Evolutionary conservation across 1,284 basidiomycete genomes (phyloP).

Genomic region (Crepidotus sp.): DNA sequence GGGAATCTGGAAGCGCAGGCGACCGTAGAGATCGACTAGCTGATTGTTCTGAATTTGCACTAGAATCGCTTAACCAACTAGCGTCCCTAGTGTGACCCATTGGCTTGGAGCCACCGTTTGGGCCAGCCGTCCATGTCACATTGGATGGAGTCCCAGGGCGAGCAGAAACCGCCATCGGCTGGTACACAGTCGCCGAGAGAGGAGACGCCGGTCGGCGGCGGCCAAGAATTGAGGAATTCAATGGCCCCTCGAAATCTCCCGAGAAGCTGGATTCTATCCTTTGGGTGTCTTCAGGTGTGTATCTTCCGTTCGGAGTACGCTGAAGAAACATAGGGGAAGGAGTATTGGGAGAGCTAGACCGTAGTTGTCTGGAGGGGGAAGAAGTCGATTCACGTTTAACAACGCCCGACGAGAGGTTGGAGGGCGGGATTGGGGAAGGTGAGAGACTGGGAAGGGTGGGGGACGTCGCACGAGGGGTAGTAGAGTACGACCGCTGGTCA

Average conservation of each 20-base stretch:
- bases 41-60: constrained; percentile 25
- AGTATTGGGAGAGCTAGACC: constrained; percentile 33
- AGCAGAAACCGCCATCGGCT: constrained; percentile 49
- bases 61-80: constrained; percentile 45
- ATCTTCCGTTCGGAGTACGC: constrained; percentile 51
- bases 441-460: constrained; percentile 30
- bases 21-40: constrained; percentile 41
- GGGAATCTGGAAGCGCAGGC: constrained; percentile 52
- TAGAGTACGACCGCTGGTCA: constrained; percentile 64
- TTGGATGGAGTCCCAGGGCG: constrained; percentile 68
- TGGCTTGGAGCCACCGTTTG: constrained; percentile 26
- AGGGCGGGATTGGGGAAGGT: constrained; percentile 14
- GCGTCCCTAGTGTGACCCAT: constrained; percentile 47
- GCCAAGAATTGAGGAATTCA: constrained; percentile 35
- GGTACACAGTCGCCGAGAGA: constrained; percentile 49
- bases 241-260: constrained; percentile 37
- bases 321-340: constrained; percentile 46
- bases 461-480: constrained; percentile 69
- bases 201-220: constrained; percentile 61
- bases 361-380: constrained; percentile 40
- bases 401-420: constrained; percentile 21
- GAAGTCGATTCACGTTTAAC: constrained; percentile 45
- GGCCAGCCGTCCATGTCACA: constrained; percentile 48
- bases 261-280: constrained; percentile 29
- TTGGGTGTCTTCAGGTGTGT: constrained; percentile 44